Evolutionary conservation across 2,329 filamentous ascomycete species (phyloP).

Genomic region (Ophiocordyceps camponoti-saundersi): DNA sequence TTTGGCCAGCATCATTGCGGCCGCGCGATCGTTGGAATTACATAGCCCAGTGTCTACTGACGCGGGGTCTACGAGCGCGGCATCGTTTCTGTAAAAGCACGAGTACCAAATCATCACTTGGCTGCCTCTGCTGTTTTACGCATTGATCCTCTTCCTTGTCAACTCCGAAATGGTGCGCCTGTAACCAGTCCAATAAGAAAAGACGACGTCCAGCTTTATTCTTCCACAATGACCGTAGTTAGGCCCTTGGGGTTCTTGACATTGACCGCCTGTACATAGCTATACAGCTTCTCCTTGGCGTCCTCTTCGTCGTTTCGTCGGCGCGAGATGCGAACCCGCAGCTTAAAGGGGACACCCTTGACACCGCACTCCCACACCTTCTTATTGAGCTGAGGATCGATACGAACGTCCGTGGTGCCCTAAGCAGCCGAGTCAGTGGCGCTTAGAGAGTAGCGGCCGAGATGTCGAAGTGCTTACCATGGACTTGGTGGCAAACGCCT

Average conservation of each 20-base stretch:
- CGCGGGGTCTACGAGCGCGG: neutral
- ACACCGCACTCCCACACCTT: slow-evolving; percentile 99
- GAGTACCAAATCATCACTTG: slow-evolving; percentile 1
- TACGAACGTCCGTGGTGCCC: slow-evolving; percentile 92
- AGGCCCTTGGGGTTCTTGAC: slow-evolving; percentile 99
- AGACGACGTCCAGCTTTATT: slow-evolving; percentile 28
- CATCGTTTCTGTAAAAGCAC: neutral
- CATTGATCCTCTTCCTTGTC: neutral
- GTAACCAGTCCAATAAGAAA: slow-evolving; percentile 19
- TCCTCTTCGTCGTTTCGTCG: slow-evolving; percentile 99
- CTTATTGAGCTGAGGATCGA: slow-evolving; percentile 99
- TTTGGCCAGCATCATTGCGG: neutral
- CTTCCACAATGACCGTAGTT: slow-evolving; percentile 73
- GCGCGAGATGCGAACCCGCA: slow-evolving; percentile 95
- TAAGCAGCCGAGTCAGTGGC: slow-evolving; percentile 20
- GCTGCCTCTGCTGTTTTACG: neutral
- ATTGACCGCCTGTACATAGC: slow-evolving; percentile 98
- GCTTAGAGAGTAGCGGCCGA: neutral
- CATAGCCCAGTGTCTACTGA: neutral
- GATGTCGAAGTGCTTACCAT: slow-evolving; percentile 57
- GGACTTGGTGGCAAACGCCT: slow-evolving; percentile 75
- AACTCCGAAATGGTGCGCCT: slow-evolving; percentile 22
- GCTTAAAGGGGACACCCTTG: slow-evolving; percentile 96
- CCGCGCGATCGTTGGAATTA: neutral
- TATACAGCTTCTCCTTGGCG: slow-evolving; percentile 99